Percentiles rank a stretch among this genome's conserved stretches.
Conservation (phyloP, 257 asterid genomes). For the Prunella vulgaris region DNA sequence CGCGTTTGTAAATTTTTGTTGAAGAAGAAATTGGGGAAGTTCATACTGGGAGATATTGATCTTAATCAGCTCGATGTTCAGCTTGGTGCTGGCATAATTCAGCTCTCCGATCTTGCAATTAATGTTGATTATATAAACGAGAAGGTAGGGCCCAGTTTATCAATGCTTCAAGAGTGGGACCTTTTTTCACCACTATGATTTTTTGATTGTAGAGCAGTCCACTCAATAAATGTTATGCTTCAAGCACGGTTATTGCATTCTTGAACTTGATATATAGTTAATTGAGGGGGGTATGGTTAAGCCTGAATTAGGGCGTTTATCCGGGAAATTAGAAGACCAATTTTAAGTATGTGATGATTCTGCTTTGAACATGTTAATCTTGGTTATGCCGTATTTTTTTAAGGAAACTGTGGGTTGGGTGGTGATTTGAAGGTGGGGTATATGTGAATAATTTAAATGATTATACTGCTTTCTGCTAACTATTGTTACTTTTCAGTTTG, state of each 20-base stretch:
- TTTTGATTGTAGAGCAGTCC: neutral
- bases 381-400: neutral
- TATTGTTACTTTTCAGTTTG: constrained; percentile 52
- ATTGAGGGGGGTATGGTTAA: constrained; percentile 6
- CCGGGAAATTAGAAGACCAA: neutral
- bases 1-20: constrained; percentile 78
- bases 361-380: constrained; percentile 9
- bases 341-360: neutral
- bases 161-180: neutral
- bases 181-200: neutral
- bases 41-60: constrained; percentile 92
- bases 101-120: constrained; percentile 86
- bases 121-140: constrained; percentile 88
- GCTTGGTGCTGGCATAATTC: constrained; percentile 93
- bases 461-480: constrained; percentile 13
- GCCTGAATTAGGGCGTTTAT: constrained; percentile 11
- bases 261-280: neutral
- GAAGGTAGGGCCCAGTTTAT: constrained; percentile 44
- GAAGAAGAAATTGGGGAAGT: constrained; percentile 95
- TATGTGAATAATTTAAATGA: neutral
- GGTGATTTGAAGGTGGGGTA: neutral
- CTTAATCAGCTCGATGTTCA: constrained; percentile 96
- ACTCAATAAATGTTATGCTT: neutral
- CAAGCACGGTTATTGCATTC: neutral
- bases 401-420: neutral